Evolutionary conservation across 106 monocot genomes (phyloP), one percentile per base, ranked within the genome.

Genomic region (Agapanthus africanus): DNA sequence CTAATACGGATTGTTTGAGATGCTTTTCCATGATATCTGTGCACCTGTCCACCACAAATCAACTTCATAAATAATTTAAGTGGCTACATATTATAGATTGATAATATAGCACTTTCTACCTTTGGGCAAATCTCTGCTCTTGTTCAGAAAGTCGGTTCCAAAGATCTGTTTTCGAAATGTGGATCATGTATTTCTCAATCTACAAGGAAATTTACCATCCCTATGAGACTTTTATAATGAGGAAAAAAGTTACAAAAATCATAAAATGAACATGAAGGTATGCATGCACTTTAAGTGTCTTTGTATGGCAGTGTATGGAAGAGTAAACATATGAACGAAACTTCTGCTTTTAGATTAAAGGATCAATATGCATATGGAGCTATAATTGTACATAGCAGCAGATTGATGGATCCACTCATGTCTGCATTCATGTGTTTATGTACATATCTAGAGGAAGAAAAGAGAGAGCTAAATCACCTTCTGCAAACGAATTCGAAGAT

Each of bases 151-250:
- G 90, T 63, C 85, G 79, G 70, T 79, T 73, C 94, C 81, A 78
- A 11, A 90, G 68, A 59, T 83, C 46, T 10, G 87, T 83, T 62
- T 79, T 94, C 46, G 82, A 82, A 38, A 87, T 83, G 63, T 94
- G 94, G 62, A 87, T 44, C 80, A 77, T 73, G 75, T 87, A 81
- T 51, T 94, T 94, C 77, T 87, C 83, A 70, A 94, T 94, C 94
- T 94, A 74, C 46, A 77, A 59, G 26, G 26, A 28, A 8, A 28
- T 37, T 52, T n/a, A 56, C 3, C 2, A 13, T 71, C 9, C 36
- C 37, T 23, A 4, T 60, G 37, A 19, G 40, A 40, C 27, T 22
- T n/a, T 60, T 61, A 21, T 22, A 39, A 28, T 47, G 19, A 32
- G 1, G 39, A 39, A 32, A 15, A n/a, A 42, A 31, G 10, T 25